A percentile compares a stretch with the other conserved stretches of the same genome.
Conservation (phyloP, 805 yeast species). For the Candida maesae region DNA sequence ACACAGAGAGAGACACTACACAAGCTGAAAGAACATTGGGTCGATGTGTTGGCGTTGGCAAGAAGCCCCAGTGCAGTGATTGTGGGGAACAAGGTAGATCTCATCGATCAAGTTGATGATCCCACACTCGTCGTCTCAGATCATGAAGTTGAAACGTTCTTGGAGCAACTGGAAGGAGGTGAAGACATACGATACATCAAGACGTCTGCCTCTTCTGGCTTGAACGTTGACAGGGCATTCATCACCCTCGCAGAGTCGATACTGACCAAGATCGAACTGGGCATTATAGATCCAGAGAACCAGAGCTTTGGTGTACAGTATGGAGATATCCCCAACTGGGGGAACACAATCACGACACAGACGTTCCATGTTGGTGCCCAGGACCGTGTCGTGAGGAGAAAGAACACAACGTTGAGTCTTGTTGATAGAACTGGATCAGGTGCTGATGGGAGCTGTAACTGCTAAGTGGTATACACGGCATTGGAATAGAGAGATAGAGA, state of each 20-base stretch:
- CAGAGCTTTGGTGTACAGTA: slow-evolving; percentile 46
- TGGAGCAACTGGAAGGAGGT: slow-evolving; percentile 25
- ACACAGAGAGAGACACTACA: slow-evolving; percentile 25
- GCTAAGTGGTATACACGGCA: neutral
- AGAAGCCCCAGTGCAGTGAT: slow-evolving; percentile 28
- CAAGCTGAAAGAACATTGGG: slow-evolving; percentile 29
- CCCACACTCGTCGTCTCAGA: slow-evolving; percentile 29
- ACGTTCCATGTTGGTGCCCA: slow-evolving; percentile 3
- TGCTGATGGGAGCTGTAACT: neutral
- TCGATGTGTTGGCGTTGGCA: slow-evolving; percentile 30
- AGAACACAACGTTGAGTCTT: slow-evolving; percentile 17
- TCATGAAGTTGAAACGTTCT: slow-evolving; percentile 33
- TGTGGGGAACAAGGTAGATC: slow-evolving; percentile 35
- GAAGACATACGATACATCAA: slow-evolving; percentile 30
- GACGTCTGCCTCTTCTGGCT: slow-evolving; percentile 40
- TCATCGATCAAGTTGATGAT: slow-evolving; percentile 26
- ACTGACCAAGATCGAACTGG: slow-evolving; percentile 44
- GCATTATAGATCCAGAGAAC: slow-evolving; percentile 44
- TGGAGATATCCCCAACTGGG: slow-evolving; percentile 28
- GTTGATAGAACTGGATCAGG: slow-evolving; percentile 15
- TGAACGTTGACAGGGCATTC: slow-evolving; percentile 40
- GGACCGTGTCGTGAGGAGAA: slow-evolving; percentile 10
- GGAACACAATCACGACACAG: slow-evolving; percentile 8
- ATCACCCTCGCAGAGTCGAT: slow-evolving; percentile 36
- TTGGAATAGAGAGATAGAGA: neutral